A percentile compares a stretch with the other conserved stretches of the same genome.
Evolutionary conservation across 2,329 filamentous ascomycete species (phyloP).

Genomic region (Ophiostoma himal-ulmi): DNA sequence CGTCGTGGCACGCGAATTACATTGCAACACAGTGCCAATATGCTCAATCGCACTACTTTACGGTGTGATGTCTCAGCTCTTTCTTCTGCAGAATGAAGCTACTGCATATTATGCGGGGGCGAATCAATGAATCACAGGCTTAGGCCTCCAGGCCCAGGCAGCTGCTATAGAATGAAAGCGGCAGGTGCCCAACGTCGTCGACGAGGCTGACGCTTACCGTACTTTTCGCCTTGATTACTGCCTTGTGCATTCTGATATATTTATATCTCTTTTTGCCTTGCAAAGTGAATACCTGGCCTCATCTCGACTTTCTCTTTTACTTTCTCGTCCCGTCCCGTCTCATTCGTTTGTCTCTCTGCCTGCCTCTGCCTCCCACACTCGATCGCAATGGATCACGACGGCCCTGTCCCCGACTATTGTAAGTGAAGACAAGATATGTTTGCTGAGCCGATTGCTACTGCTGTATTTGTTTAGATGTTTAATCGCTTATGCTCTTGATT

Average conservation of each 20-base stretch:
- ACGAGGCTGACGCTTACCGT: conserved; percentile 2
- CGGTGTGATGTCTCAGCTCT: neutral
- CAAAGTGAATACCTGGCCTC: neutral
- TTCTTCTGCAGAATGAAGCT: neutral
- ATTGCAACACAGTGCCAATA: neutral
- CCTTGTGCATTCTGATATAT: neutral
- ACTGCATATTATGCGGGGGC: neutral
- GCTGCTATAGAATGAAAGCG: neutral
- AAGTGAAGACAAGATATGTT: neutral
- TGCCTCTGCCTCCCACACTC: neutral
- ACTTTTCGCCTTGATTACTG: neutral
- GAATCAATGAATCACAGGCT: conserved; percentile 1
- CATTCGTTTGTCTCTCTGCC: neutral
- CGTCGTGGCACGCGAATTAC: conserved; percentile 1
- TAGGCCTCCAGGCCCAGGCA: neutral
- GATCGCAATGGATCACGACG: conserved; percentile 6
- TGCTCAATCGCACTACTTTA: neutral
- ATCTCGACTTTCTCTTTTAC: neutral
- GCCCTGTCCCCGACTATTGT: conserved; percentile 12
- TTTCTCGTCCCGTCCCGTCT: neutral
- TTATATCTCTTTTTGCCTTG: neutral
- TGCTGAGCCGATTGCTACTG: neutral
- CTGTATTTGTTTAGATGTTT: neutral
- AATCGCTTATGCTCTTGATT: neutral
- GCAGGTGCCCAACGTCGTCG: neutral